A percentile compares a stretch with the other conserved stretches of the same genome.
phyloP scores from a whole-genome alignment of 2,329 filamentous ascomycete species.

The Talaromyces sp. region DNA sequence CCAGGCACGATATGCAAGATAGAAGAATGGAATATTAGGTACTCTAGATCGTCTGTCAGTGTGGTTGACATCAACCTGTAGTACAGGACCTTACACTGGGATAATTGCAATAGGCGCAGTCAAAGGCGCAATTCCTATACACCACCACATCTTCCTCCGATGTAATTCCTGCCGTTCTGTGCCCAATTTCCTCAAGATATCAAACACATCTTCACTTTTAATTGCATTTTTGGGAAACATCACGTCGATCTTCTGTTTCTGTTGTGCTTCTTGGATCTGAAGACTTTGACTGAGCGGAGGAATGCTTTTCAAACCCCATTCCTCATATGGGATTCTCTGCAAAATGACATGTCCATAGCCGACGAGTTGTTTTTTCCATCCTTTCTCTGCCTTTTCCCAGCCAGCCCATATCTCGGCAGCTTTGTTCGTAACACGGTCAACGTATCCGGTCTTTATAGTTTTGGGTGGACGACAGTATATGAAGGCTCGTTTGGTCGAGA shows the following conservation, averaged over 20 bases:
- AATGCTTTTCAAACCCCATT: constrained; percentile 96
- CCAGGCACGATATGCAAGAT: constrained; percentile 83
- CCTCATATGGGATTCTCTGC: constrained; percentile 86
- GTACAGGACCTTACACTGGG: constrained; percentile 62
- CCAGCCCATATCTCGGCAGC: constrained; percentile 74
- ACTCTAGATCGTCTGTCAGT: constrained; percentile 51
- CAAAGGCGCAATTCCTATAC: constrained; percentile 76
- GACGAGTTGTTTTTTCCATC: constrained; percentile 87
- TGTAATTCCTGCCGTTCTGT: constrained; percentile 79
- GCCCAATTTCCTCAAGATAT: constrained; percentile 66
- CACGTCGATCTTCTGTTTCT: constrained; percentile 63
- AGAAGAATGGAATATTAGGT: constrained; percentile 96
- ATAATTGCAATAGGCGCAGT: constrained; percentile 77
- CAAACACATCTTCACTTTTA: constrained; percentile 59
- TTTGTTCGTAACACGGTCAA: constrained; percentile 68
- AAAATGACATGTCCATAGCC: constrained; percentile 82
- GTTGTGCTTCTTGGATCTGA: constrained; percentile 60
- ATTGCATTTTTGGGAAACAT: constrained; percentile 73
- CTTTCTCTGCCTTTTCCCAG: constrained; percentile 80
- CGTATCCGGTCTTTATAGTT: constrained; percentile 43
- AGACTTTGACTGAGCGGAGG: constrained; percentile 71
- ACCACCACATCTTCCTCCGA: constrained; percentile 73
- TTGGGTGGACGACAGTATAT: constrained; percentile 76
- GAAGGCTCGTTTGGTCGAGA: constrained; percentile 85
- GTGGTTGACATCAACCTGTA: not conserved